Base-by-base conservation (phyloP, 495 filamentous ascomycete species). In the Wilcoxina mikolae region DNA sequence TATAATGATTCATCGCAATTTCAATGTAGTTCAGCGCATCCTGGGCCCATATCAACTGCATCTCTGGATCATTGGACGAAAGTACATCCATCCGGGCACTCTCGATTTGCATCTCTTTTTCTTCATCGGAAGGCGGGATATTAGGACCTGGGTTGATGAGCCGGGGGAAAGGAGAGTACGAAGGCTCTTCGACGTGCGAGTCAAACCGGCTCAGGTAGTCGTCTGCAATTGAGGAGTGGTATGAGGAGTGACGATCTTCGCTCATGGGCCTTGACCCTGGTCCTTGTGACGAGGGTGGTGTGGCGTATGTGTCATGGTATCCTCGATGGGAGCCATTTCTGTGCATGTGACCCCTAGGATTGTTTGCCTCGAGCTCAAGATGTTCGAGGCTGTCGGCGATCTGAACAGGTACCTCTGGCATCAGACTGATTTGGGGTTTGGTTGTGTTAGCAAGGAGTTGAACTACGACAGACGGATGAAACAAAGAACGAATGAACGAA, bases 1-100 rank as follows among this genome's bases (percentile, higher is more conserved):
- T 74, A 68, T 76, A 80, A 63, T 78, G 80, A 69, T 75, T 83
- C 72, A 79, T 75, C 39, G 85, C 77, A 52, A 87, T 80, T 67
- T 95, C 93, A 33, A 93, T 85, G 71, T 85, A 95, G 39, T 82
- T 78, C 44, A 98, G 74, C 23, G 85, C 80, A 70, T 96, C 91
- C 66, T 94, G 82, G 38, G 93, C 91, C 91, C 91, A 98, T 28
- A 85, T 82, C 56, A 98, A 72, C 73, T 98, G 91, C 82, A 94
- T 90, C 56, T 94, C 83, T 29, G 90, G 87, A 65, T 98, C 89
- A 58, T 93, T 89, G 29, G 91, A 95, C 58, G 87, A 87, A 56
- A 98, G 73, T 18, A 98, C 89, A 41, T 82, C 75, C 54, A 80
- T 68, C 35, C 91, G 82, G 38, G 87, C 87, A 65, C 79, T 79